phyloP scores from a whole-genome alignment of 805 yeast species.

The Cyberlindnera amylophila region DNA sequence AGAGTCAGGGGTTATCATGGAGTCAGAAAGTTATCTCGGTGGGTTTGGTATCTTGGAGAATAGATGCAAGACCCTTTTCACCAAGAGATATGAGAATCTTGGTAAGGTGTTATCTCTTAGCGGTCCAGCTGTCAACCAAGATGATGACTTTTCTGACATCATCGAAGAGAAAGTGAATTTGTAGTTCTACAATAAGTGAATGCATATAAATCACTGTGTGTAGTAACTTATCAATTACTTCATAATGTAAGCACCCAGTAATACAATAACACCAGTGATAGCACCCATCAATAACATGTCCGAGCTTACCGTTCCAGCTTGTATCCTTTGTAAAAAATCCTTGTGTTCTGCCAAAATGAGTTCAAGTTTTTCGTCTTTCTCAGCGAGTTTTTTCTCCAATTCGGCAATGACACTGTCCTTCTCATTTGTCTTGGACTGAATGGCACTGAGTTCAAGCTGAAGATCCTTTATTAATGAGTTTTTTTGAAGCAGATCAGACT shows the following conservation, averaged over 20 bases:
- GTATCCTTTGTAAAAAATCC: background rate
- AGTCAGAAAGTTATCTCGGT: background rate
- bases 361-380: constrained; percentile 2
- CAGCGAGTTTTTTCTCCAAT: background rate
- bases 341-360: background rate
- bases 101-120: background rate
- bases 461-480: background rate
- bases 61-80: background rate
- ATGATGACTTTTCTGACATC: no score
- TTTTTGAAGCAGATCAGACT: background rate
- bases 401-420: background rate
- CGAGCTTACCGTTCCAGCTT: background rate
- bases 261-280: constrained; percentile 4
- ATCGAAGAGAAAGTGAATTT: no score
- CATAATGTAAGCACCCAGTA: constrained; percentile 6
- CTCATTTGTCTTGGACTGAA: background rate
- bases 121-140: background rate
- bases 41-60: background rate
- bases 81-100: background rate
- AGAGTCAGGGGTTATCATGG: background rate
- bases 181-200: no score
- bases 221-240: background rate
- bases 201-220: no score
- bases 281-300: constrained; percentile 8
- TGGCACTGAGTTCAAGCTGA: background rate